Conservation (phyloP, 129 eudicot species). For the Kitagawia praeruptora region DNA sequence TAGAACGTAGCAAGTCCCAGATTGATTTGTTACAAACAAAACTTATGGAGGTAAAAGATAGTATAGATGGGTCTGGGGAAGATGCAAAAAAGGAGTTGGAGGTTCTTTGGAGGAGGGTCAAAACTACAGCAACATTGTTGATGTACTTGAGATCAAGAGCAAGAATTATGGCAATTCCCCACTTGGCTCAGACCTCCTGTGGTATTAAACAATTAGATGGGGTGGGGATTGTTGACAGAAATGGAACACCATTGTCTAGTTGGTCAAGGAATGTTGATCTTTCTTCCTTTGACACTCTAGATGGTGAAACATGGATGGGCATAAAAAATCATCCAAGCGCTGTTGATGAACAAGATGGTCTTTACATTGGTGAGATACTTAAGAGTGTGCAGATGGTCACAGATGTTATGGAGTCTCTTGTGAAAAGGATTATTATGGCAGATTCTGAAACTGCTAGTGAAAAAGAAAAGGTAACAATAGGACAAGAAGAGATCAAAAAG, state of each 20-base stretch:
- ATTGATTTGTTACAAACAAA: slow-evolving; percentile 57
- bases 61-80: slow-evolving; percentile 40
- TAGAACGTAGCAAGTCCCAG: slow-evolving; percentile 54
- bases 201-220: slow-evolving; percentile 70
- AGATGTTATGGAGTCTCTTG: slow-evolving; percentile 80
- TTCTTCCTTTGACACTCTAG: slow-evolving; percentile 41
- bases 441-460: slow-evolving; percentile 75
- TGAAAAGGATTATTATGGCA: slow-evolving; percentile 73
- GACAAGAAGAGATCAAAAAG: slow-evolving; percentile 72
- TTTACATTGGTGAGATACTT: slow-evolving; percentile 54
- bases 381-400: slow-evolving; percentile 69
- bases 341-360: slow-evolving; percentile 60
- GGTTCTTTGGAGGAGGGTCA: slow-evolving; percentile 79
- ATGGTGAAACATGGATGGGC: slow-evolving; percentile 46
- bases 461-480: slow-evolving; percentile 62
- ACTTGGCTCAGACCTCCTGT: slow-evolving; percentile 64
- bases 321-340: slow-evolving; percentile 32
- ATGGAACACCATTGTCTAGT: slow-evolving; percentile 57
- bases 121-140: slow-evolving; percentile 56
- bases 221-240: slow-evolving; percentile 62
- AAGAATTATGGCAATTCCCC: slow-evolving; percentile 69
- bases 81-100: slow-evolving; percentile 66
- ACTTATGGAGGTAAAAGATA: slow-evolving; percentile 57
- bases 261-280: slow-evolving; percentile 59
- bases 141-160: slow-evolving; percentile 83